phyloP scores from a whole-genome alignment of 192 early-diverging fungal genomes.

The Coemansia sp. region DNA sequence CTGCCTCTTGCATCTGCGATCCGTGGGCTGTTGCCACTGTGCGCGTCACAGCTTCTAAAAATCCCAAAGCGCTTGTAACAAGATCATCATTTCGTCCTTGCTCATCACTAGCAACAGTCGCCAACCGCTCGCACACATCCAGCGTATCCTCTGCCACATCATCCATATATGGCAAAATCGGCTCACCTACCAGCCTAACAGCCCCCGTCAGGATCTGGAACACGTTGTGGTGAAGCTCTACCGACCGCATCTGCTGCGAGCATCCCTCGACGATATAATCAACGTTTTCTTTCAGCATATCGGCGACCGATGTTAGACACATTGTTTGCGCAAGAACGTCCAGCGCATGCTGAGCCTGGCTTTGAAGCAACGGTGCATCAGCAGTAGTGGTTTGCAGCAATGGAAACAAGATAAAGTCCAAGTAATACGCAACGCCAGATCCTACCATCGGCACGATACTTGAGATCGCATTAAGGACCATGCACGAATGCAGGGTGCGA shows the following conservation, averaged over 20 bases:
- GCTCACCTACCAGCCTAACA: constrained; percentile 25
- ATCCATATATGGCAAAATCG: constrained; percentile 42
- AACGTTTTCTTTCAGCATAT: constrained; percentile 34
- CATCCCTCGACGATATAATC: constrained; percentile 52
- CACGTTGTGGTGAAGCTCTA: constrained; percentile 25
- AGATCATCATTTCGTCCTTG: too few relatives aligned
- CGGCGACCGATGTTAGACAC: constrained; percentile 3
- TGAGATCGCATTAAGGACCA: constrained; percentile 30
- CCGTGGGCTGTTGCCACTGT: constrained; percentile 8
- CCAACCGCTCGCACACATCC: constrained; percentile 38
- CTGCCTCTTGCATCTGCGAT: background rate
- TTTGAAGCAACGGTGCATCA: constrained; percentile 14
- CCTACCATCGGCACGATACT: constrained; percentile 20
- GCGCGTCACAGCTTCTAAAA: constrained; percentile 33
- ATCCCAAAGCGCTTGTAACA: constrained; percentile 21
- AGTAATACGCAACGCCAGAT: constrained; percentile 21
- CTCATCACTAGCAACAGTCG: background rate
- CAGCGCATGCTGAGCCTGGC: constrained; percentile 22
- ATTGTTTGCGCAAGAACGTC: constrained; percentile 17
- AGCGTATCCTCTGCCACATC: constrained; percentile 49
- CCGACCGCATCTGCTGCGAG: constrained; percentile 35
- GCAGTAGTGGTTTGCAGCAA: constrained; percentile 27
- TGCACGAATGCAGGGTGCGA: constrained; percentile 10
- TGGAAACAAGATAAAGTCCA: constrained; percentile 45
- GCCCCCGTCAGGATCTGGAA: constrained; percentile 31